Base-by-base conservation (phyloP, 2,329 filamentous ascomycete genomes). In the Zopfia rhizophila region DNA sequence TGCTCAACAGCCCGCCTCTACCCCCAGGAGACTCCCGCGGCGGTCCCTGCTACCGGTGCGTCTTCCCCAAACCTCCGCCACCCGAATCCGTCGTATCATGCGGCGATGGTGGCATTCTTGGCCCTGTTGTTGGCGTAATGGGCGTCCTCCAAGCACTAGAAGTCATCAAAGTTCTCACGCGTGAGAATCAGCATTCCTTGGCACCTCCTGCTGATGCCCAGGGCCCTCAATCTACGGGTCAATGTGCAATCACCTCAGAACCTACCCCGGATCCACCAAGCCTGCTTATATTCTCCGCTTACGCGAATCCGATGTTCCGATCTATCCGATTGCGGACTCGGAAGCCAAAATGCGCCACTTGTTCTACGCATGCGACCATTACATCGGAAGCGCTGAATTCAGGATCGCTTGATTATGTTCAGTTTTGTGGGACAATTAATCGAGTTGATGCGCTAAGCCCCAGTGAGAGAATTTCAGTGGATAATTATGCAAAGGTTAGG, bases 101-200 rank as follows among this genome's bases (percentile, higher is more conserved):
- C 63, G 91, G 92, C 28, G 94, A 99, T 68, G 93, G 92, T 7
- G 94, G 94, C 0, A 91, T 99, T 7, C 64, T 99, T 1, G 94
- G 94, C 0, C 92, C 94, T 0, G 91, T 97, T 0, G 94, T 99
- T 0, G 94, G 94, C 0, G 81, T 86, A 0, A 97, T 99, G 90
- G 94, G 94, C 6, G 86, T 96, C 0, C 74, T 97, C 44, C 94
- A 97, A 75, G 93, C 94, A 0, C 77, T 96, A 1, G 91, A 97
- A 73, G 86, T 90, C 0, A 86, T 97, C 61, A 94, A 95, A 67
- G 71, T 97, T n/a, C 79, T 97, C 12, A 80, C 83, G 0, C 62
- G 75, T 17, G 56, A 56, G 12, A 14, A 45, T 5, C 40, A 45
- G 14, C 25, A 16, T 8, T 14, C 19, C n/a, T n/a, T n/a, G n/a